A percentile compares a stretch with the other conserved stretches of the same genome.
Evolutionary conservation across 2,329 filamentous ascomycete genomes (phyloP).

Genomic region (Trichothecium sympodiale): DNA sequence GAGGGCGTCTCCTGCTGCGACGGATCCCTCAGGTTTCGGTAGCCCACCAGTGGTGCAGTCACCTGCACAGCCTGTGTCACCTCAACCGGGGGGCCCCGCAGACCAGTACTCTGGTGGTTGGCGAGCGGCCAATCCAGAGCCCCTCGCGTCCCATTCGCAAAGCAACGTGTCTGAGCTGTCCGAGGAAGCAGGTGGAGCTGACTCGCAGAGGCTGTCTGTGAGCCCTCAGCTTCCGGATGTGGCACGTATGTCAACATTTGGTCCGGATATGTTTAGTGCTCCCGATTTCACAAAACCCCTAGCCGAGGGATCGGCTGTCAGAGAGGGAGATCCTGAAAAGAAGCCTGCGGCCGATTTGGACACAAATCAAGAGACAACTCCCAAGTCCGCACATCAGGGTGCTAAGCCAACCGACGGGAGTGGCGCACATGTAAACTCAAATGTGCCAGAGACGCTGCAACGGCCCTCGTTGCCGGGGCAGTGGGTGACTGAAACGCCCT

Average conservation of each 20-base stretch:
- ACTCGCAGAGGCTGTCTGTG: constrained; percentile 27
- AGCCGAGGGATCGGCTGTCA: not conserved
- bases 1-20: constrained; percentile 3
- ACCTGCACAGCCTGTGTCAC: constrained; percentile 3
- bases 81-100: constrained; percentile 1
- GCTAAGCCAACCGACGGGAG: too few relatives aligned
- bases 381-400: too few relatives aligned
- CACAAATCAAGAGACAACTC: too few relatives aligned
- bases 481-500: too few relatives aligned
- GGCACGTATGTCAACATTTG: constrained; percentile 48
- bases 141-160: constrained; percentile 3
- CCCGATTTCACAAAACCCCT: too few relatives aligned
- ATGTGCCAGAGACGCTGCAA: too few relatives aligned
- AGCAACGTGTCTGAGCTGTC: constrained; percentile 10
- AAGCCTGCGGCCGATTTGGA: not conserved
- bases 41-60: constrained; percentile 3
- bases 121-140: not conserved
- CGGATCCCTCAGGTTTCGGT: constrained; percentile 4
- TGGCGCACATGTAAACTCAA: too few relatives aligned
- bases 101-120: too few relatives aligned
- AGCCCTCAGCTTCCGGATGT: constrained; percentile 49
- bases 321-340: constrained; percentile 13
- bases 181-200: constrained; percentile 7
- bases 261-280: constrained; percentile 39
- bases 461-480: too few relatives aligned